These are phyloP conservation scores for Daldinia concentrica DNA, from an alignment of 495 filamentous ascomycete species.

Conservation along the genomic window DNA sequence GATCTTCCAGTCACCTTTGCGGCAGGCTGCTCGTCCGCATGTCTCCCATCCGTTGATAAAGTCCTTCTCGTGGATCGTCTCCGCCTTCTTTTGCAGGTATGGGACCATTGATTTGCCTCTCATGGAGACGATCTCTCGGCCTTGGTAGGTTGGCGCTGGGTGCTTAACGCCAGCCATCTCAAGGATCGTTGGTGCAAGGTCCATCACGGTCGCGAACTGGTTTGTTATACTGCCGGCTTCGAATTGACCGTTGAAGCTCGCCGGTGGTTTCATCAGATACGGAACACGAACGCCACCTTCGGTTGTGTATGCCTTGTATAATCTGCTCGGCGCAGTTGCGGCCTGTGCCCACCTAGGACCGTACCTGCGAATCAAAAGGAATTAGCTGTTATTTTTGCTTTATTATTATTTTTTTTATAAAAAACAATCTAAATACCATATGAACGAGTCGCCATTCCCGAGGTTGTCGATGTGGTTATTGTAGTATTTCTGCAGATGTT, in stretches of 20 bases:
- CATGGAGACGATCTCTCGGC: conserved; percentile 66
- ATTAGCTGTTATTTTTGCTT: no score
- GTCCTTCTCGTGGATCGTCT: conserved; percentile 52
- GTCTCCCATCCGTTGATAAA: conserved; percentile 53
- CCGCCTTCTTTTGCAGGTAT: conserved; percentile 42
- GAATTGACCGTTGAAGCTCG: conserved; percentile 47
- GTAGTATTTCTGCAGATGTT: conserved; percentile 69
- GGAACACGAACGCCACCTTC: conserved; percentile 70
- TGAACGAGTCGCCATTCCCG: conserved; percentile 67
- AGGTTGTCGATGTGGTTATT: conserved; percentile 70
- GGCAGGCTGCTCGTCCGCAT: conserved; percentile 51
- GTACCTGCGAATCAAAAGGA: no score
- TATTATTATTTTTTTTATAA: no score
- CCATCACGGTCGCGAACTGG: conserved; percentile 71
- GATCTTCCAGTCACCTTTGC: conserved; percentile 55
- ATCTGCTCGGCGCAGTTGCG: conserved; percentile 68
- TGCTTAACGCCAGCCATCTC: conserved; percentile 69
- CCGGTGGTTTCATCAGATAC: conserved; percentile 60
- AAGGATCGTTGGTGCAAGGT: conserved; percentile 68
- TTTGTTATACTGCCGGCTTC: conserved; percentile 59
- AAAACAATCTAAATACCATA: no score
- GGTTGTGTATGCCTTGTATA: conserved; percentile 71
- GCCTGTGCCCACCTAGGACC: conserved; percentile 73
- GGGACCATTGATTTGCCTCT: conserved; percentile 58
- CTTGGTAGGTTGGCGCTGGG: conserved; percentile 65